Base-by-base conservation (phyloP, 495 filamentous ascomycete genomes). In the Rostrohypoxylon terebratum region DNA sequence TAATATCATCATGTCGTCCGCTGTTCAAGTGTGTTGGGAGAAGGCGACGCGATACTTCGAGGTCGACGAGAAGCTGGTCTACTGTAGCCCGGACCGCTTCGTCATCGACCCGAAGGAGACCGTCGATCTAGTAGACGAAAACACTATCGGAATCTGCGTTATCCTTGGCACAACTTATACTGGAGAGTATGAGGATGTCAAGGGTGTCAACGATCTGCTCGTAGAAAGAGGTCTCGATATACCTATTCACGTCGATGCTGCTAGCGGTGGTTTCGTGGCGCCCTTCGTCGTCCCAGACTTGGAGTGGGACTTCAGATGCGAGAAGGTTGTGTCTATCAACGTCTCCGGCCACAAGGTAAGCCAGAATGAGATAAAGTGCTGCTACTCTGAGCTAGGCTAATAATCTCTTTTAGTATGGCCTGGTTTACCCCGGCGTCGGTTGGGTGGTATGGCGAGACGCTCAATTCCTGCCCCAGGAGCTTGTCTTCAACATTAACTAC, bases 401-500 rank as follows among this genome's bases (percentile, higher is more conserved):
- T 58, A 54, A 74, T 59, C 9, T 23, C n/a, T 47, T 33, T 6
- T 38, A 82, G 81, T 84, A 85, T 66, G 85, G 86, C n/a, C 83
- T 88, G 53, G 90, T 97, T 60, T 97, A 97, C 80, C 94, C 94
- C 11, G 94, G 94, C 78, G 91, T 97, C 33, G 94, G 94, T 67
- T 97, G 94, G 94, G 90, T 94, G 20, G 86, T 97, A 69, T 97
- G 94, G 93, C 88, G 94, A 34, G 86, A 90, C 36, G 91, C 92
- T 2, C 89, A 95, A 75, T 96, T 85, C 80, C 86, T 97, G 0
- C 94, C 94, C 21, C 84, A 94, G 78, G 94, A 97, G 77, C 89
- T 97, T 40, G 92, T 97, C 75, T 97, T 97, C 88, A 97, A 96
- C 86, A 95, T 97, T 86, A 97, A 97, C 83, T 97, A 97, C 79